A percentile compares a stretch with the other conserved stretches of the same genome.
Evolutionary conservation across 2,329 filamentous ascomycete species (phyloP).

Genomic region (Penicillium thymicola): DNA sequence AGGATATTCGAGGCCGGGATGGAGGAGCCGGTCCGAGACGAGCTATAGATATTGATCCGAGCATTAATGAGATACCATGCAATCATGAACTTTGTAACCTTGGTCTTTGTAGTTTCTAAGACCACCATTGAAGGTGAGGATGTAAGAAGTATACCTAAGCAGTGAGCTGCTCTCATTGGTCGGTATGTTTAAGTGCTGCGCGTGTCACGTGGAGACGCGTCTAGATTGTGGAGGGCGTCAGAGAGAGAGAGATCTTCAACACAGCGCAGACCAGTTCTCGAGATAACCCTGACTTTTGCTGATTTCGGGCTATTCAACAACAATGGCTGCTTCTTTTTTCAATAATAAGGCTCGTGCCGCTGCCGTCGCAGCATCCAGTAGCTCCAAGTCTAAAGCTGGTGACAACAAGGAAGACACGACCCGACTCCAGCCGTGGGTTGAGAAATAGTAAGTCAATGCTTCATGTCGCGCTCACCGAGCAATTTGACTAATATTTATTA

Average conservation of each 20-base stretch:
- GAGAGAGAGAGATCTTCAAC: conserved; percentile 9
- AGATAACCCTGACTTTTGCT: neutral
- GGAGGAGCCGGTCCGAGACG: conserved; percentile 35
- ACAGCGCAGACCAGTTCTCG: conserved; percentile 4
- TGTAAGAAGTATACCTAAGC: neutral
- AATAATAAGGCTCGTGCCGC: conserved; percentile 81
- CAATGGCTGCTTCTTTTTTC: conserved; percentile 80
- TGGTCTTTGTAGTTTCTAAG: neutral
- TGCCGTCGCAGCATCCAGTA: conserved; percentile 70
- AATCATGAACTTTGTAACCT: neutral
- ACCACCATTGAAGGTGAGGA: neutral
- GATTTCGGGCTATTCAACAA: neutral
- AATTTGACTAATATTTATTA: conserved; percentile 38
- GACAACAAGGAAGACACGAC: conserved; percentile 59
- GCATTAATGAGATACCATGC: conserved; percentile 14
- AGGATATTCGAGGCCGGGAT: conserved; percentile 45
- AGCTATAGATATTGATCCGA: conserved; percentile 29
- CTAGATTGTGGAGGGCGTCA: conserved; percentile 17
- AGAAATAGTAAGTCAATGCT: conserved; percentile 75
- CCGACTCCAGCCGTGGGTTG: conserved; percentile 88
- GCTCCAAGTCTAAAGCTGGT: conserved; percentile 63
- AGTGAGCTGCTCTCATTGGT: conserved; percentile 10
- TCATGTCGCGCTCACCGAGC: neutral
- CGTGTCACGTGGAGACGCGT: conserved; percentile 39
- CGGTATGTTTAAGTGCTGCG: conserved; percentile 22